A percentile compares a stretch with the other conserved stretches of the same genome.
These are phyloP conservation scores for Cucurbita argyrosperma DNA, from an alignment of 306 rosid species.

Conservation along the genomic window DNA sequence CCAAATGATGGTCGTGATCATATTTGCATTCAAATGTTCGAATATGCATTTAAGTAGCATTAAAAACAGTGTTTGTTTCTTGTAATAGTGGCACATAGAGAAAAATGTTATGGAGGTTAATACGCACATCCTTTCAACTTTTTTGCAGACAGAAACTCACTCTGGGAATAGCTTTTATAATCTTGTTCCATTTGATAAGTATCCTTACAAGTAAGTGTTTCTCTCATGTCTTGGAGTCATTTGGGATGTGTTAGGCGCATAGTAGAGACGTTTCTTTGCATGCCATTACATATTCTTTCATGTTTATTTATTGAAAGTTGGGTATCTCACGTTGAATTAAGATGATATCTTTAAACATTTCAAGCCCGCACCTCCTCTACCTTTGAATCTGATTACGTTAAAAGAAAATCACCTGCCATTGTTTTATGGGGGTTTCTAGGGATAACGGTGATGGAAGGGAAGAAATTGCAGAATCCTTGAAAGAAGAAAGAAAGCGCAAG, in stretches of 20 bases:
- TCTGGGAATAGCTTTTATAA: conserved; percentile 72
- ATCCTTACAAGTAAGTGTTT: conserved; percentile 50
- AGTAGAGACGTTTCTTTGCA: too few relatives aligned
- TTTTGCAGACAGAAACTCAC: conserved; percentile 39
- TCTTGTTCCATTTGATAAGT: conserved; percentile 65
- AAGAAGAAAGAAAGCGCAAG: conserved; percentile 65
- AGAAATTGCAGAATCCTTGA: conserved; percentile 33
- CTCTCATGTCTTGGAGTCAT: too few relatives aligned
- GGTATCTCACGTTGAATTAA: neutral
- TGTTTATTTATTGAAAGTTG: too few relatives aligned
- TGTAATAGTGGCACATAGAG: neutral
- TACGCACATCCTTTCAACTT: conserved; percentile 1
- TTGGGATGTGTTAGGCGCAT: too few relatives aligned
- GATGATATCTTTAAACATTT: neutral
- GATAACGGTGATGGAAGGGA: conserved; percentile 51
- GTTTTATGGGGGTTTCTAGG: conserved; percentile 21
- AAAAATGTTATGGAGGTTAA: neutral
- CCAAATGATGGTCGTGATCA: neutral
- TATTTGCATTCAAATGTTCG: neutral
- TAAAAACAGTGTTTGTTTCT: neutral
- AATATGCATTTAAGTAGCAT: neutral
- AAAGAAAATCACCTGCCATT: neutral
- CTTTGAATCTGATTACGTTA: neutral
- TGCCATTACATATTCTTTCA: neutral
- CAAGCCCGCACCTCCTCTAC: neutral